phyloP scores from a whole-genome alignment of 2,329 filamentous ascomycete species.

The Aspergillus novofumigatus region DNA sequence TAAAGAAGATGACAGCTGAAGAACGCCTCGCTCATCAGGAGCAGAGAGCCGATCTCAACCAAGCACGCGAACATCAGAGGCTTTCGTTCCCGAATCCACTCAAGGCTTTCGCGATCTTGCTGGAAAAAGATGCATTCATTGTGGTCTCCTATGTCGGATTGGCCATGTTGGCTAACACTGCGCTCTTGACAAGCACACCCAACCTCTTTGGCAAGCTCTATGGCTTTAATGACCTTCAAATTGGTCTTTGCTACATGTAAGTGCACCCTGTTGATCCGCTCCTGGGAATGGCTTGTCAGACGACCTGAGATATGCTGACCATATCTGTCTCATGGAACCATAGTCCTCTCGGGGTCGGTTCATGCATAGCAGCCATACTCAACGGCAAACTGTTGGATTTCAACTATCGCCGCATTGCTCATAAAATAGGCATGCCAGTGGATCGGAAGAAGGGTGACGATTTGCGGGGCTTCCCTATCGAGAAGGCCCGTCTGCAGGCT shows the following conservation, averaged over 20 bases:
- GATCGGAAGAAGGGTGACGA: slow-evolving; percentile 38
- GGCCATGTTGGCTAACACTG: slow-evolving; percentile 33
- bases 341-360: slow-evolving; percentile 19
- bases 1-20: not conserved
- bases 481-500: slow-evolving; percentile 25
- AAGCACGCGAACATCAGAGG: slow-evolving; percentile 23
- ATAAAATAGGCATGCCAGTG: slow-evolving; percentile 10
- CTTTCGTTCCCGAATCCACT: slow-evolving; percentile 45
- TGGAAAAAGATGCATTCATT: slow-evolving; percentile 34
- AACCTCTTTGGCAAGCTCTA: slow-evolving; percentile 37
- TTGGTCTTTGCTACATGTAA: slow-evolving; percentile 25
- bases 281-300: not conserved
- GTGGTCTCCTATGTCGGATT: slow-evolving; percentile 34
- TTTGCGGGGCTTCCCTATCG: slow-evolving; percentile 42
- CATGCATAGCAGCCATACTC: slow-evolving; percentile 16
- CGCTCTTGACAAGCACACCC: slow-evolving; percentile 38
- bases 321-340: not conserved
- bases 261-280: not conserved
- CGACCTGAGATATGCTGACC: not conserved
- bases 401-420: slow-evolving; percentile 19
- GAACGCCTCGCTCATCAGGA: not conserved
- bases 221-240: slow-evolving; percentile 24
- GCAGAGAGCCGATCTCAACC: not conserved
- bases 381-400: slow-evolving; percentile 21
- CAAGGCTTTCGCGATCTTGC: slow-evolving; percentile 36